These are phyloP conservation scores for Setaria viridis DNA, from an alignment of 202 grass and related monocot genomes.

Conservation along the genomic window DNA sequence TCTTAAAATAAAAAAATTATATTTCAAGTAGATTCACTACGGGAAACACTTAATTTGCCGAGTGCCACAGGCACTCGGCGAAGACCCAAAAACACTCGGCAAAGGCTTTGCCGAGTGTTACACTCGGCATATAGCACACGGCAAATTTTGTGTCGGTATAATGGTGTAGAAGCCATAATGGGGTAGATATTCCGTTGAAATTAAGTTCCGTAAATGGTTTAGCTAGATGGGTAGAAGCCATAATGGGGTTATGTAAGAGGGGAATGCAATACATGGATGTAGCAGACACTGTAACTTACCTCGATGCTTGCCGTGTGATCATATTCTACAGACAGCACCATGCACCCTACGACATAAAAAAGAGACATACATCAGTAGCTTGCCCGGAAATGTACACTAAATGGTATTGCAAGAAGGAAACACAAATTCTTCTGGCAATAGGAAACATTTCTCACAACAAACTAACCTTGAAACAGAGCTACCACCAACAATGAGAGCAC, in stretches of 20 bases:
- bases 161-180: no score
- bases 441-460: not conserved
- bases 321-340: constrained; percentile 44
- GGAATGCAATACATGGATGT: not conserved
- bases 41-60: no score
- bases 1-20: not conserved
- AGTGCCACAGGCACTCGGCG: no score
- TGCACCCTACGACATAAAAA: constrained; percentile 25
- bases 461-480: constrained; percentile 41
- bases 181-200: not conserved
- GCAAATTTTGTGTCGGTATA: no score
- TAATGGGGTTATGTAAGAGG: not conserved
- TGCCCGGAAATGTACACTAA: not conserved
- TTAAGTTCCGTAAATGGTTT: not conserved
- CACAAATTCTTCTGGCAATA: not conserved
- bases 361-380: not conserved
- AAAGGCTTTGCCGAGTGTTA: no score
- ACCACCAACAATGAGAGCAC: constrained; percentile 20
- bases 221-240: not conserved
- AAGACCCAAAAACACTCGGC: no score
- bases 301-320: constrained; percentile 53
- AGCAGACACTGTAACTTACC: constrained; percentile 12
- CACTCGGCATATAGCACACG: no score
- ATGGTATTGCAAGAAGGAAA: no score
- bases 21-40: not conserved